Percentiles rank a stretch among this genome's conserved stretches.
Evolutionary conservation across 768 basidiomycete genomes (phyloP).

Genomic region (Trametes coccinea): DNA sequence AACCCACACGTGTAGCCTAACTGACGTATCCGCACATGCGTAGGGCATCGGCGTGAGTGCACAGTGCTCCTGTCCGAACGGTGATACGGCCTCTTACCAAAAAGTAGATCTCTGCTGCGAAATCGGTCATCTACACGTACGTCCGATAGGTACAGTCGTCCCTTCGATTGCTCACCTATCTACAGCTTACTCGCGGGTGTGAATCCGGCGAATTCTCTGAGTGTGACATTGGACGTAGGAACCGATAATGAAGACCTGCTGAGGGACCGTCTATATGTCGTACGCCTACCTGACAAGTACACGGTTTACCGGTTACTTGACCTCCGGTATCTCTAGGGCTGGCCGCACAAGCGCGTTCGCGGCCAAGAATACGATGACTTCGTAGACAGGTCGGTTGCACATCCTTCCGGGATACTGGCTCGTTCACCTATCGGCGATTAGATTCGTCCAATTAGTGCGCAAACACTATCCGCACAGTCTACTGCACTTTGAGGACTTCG

Average conservation of each 20-base stretch:
- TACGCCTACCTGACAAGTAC: constrained; percentile 34
- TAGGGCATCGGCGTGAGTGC: constrained; percentile 40
- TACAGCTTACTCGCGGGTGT: constrained; percentile 63
- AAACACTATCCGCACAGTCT: constrained; percentile 67
- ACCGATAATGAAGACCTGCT: constrained; percentile 69
- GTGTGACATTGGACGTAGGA: constrained; percentile 74
- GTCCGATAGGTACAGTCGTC: constrained; percentile 18
- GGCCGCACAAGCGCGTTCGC: constrained; percentile 66
- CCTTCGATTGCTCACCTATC: neutral
- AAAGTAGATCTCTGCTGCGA: constrained; percentile 68
- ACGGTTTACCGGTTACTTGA: neutral
- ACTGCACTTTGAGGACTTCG: constrained; percentile 86
- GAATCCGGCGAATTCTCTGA: constrained; percentile 56
- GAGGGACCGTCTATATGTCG: constrained; percentile 65
- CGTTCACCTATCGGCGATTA: constrained; percentile 24
- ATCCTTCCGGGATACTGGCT: neutral
- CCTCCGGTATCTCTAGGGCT: constrained; percentile 51
- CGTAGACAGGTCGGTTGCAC: constrained; percentile 58
- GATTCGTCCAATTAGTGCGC: constrained; percentile 75
- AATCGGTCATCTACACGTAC: constrained; percentile 76
- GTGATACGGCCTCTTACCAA: neutral
- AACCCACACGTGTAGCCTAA: neutral
- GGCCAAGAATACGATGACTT: constrained; percentile 77
- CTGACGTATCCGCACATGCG: neutral
- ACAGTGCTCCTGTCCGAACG: neutral